A percentile compares a stretch with the other conserved stretches of the same genome.
phyloP scores from a whole-genome alignment of 306 rosid species.

The Fragaria nilgerrensis region DNA sequence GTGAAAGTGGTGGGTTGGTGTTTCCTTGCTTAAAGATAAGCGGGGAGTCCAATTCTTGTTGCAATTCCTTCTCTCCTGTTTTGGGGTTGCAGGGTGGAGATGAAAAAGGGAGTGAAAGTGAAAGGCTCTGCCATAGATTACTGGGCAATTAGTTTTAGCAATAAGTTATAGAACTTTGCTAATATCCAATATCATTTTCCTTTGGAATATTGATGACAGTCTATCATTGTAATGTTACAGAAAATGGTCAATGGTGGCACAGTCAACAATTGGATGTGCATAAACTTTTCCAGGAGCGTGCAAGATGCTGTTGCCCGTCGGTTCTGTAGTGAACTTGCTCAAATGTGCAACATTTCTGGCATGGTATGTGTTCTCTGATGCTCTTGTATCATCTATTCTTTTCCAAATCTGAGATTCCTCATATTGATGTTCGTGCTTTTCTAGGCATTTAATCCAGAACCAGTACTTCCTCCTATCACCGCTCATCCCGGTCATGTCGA shows the following conservation, averaged over 20 bases:
- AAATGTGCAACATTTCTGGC: slow-evolving; percentile 89
- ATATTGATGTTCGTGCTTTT: background rate
- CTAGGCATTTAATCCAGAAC: slow-evolving; percentile 74
- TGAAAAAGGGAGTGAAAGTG: background rate
- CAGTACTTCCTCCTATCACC: slow-evolving; percentile 58
- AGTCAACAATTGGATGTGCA: slow-evolving; percentile 83
- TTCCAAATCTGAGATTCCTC: background rate
- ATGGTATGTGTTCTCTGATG: slow-evolving; percentile 48
- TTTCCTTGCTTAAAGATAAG: background rate
- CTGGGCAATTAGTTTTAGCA: background rate
- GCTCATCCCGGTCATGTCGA: slow-evolving; percentile 90
- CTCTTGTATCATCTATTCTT: background rate
- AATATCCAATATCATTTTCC: background rate
- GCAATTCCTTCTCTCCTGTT: background rate
- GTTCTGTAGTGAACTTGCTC: slow-evolving; percentile 80
- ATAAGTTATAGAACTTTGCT: background rate
- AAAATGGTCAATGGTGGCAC: slow-evolving; percentile 98
- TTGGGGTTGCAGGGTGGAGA: background rate
- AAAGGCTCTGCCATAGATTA: background rate
- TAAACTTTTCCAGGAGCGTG: slow-evolving; percentile 72
- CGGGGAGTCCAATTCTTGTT: background rate
- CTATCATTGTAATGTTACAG: slow-evolving; percentile 37
- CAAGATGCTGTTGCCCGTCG: slow-evolving; percentile 76
- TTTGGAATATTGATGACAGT: background rate
- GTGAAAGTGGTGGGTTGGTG: slow-evolving; percentile 1